Conservation (phyloP, 2,329 filamentous ascomycete genomes). For the Sporothrix brasiliensis region DNA sequence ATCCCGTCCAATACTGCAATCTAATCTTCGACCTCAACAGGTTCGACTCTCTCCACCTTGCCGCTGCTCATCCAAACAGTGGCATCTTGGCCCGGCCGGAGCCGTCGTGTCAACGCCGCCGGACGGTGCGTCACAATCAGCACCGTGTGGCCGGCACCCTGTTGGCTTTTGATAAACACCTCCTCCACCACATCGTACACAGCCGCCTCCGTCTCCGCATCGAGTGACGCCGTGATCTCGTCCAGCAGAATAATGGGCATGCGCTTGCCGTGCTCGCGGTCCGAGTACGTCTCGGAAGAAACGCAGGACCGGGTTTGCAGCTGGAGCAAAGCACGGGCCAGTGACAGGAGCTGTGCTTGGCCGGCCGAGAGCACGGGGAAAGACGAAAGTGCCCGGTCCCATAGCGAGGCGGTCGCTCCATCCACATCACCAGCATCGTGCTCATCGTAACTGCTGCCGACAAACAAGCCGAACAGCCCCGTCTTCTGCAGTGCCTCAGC, state of each 20-base stretch:
- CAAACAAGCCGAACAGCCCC: constrained; percentile 20
- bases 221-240: constrained; percentile 34
- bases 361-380: constrained; percentile 33
- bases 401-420: neutral
- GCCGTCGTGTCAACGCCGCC: constrained; percentile 6
- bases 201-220: constrained; percentile 31
- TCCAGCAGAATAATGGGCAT: constrained; percentile 33
- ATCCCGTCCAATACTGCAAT: no score
- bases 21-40: neutral
- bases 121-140: constrained; percentile 34
- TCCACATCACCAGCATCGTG: neutral
- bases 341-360: constrained; percentile 33
- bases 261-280: neutral
- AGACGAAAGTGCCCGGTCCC: constrained; percentile 28
- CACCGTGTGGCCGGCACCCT: constrained; percentile 30
- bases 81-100: constrained; percentile 28
- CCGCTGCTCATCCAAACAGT: constrained; percentile 30
- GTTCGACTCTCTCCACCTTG: constrained; percentile 25
- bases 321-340: constrained; percentile 33
- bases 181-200: constrained; percentile 32
- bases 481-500: constrained; percentile 26
- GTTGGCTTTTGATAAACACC: constrained; percentile 26
- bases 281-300: neutral
- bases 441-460: neutral
- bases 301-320: constrained; percentile 2